Evolutionary conservation across 148 eudicot genomes (phyloP).

Genomic region (Rhododendron henanense): DNA sequence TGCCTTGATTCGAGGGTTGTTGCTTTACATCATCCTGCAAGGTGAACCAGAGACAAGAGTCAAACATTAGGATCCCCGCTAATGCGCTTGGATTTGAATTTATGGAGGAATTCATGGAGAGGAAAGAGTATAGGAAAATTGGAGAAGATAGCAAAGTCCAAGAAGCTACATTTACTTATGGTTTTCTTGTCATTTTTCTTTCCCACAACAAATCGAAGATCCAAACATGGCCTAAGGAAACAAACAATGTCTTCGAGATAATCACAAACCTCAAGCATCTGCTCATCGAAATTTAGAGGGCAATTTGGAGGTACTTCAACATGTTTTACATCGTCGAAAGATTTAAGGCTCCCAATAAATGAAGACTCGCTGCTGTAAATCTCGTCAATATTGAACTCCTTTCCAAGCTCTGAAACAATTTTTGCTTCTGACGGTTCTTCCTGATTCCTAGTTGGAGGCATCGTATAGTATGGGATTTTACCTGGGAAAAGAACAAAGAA

Average conservation of each 20-base stretch:
- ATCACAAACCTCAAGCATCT: conserved; percentile 72
- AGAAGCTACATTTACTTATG: background rate
- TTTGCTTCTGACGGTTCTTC: conserved; percentile 58
- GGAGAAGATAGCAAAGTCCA: background rate
- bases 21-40: conserved; percentile 43
- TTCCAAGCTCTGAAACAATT: conserved; percentile 77
- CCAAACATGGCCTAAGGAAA: background rate
- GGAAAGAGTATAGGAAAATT: background rate
- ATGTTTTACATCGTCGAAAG: conserved; percentile 60
- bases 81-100: background rate
- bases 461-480: conserved; percentile 84
- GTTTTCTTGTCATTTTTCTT: background rate
- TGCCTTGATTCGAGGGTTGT: conserved; percentile 14
- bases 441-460: conserved; percentile 81
- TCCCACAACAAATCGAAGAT: background rate
- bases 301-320: conserved; percentile 78
- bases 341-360: conserved; percentile 81
- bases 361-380: conserved; percentile 77
- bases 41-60: background rate
- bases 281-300: conserved; percentile 69
- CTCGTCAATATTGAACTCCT: conserved; percentile 84
- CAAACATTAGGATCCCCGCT: background rate
- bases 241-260: background rate
- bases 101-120: background rate
- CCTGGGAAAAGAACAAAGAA: conserved; percentile 37